These are phyloP conservation scores for Bathelium albidoporum DNA, from an alignment of 495 filamentous ascomycete species.

Conservation along the genomic window DNA sequence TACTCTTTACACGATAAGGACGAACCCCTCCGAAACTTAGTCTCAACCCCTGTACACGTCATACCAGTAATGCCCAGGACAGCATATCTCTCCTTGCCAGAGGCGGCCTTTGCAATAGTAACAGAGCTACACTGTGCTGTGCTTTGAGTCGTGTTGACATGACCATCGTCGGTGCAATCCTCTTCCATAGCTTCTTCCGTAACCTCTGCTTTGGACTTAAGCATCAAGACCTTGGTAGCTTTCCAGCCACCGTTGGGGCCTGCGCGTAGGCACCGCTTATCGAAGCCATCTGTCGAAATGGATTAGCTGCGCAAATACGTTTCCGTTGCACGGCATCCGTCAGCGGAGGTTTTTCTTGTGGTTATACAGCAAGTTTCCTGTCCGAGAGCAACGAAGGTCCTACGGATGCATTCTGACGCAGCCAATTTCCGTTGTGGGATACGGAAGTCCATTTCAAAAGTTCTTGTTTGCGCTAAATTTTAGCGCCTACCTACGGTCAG, in stretches of 20 bases:
- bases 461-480: too few relatives aligned
- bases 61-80: conserved; percentile 13
- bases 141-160: not conserved
- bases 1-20: conserved; percentile 14
- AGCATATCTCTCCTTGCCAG: conserved; percentile 11
- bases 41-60: conserved; percentile 21
- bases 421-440: too few relatives aligned
- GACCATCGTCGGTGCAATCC: too few relatives aligned
- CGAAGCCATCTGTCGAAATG: not conserved
- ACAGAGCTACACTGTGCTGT: too few relatives aligned
- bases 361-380: not conserved
- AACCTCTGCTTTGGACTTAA: not conserved
- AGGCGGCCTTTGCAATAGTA: conserved; percentile 15
- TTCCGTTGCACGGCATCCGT: too few relatives aligned
- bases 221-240: too few relatives aligned
- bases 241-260: too few relatives aligned
- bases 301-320: not conserved
- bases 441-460: too few relatives aligned
- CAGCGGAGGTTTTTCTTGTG: not conserved
- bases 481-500: too few relatives aligned
- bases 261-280: too few relatives aligned
- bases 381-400: not conserved
- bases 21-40: conserved; percentile 10
- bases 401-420: not conserved
- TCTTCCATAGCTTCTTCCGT: not conserved